A percentile compares a stretch with the other conserved stretches of the same genome.
Evolutionary conservation across 805 yeast genomes (phyloP).

Genomic region (Saccharomycopsis sp.): DNA sequence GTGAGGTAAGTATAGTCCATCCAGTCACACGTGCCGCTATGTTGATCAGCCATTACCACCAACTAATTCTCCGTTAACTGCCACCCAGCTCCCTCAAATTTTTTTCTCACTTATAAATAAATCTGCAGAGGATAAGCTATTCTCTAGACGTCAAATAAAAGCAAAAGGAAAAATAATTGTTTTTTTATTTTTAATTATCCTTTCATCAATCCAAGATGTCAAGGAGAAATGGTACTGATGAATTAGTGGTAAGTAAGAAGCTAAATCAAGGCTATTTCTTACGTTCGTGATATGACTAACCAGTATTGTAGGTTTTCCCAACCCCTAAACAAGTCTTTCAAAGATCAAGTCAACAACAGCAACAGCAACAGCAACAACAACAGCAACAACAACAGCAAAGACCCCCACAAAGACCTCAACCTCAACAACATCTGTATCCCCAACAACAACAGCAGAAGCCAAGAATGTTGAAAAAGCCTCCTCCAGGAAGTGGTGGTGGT

Average conservation of each 20-base stretch:
- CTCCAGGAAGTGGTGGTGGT: no score
- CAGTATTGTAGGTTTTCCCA: slow-evolving; percentile 14
- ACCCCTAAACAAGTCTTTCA: slow-evolving; percentile 18
- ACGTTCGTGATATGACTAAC: background rate
- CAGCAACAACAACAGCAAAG: slow-evolving; percentile 24
- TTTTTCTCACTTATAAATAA: no score
- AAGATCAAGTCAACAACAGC: slow-evolving; percentile 4
- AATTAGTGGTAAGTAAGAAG: slow-evolving; percentile 10
- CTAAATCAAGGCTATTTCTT: no score
- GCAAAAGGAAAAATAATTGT: no score
- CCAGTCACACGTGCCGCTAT: no score
- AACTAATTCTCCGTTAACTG: no score
- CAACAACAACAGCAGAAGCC: background rate
- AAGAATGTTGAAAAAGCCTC: slow-evolving; percentile 1
- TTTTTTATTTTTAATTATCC: no score
- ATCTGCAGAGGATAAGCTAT: no score
- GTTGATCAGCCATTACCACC: no score
- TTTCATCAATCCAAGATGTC: background rate
- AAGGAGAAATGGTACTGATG: slow-evolving; percentile 6
- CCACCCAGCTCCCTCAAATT: no score
- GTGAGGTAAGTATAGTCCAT: no score
- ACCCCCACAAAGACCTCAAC: slow-evolving; percentile 3
- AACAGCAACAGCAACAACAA: slow-evolving; percentile 19
- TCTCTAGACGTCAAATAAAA: no score
- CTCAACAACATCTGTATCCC: slow-evolving; percentile 1